Percentiles rank a stretch among this genome's conserved stretches.
Conservation (phyloP, 768 basidiomycete genomes). For the Tulasnella sp. region DNA sequence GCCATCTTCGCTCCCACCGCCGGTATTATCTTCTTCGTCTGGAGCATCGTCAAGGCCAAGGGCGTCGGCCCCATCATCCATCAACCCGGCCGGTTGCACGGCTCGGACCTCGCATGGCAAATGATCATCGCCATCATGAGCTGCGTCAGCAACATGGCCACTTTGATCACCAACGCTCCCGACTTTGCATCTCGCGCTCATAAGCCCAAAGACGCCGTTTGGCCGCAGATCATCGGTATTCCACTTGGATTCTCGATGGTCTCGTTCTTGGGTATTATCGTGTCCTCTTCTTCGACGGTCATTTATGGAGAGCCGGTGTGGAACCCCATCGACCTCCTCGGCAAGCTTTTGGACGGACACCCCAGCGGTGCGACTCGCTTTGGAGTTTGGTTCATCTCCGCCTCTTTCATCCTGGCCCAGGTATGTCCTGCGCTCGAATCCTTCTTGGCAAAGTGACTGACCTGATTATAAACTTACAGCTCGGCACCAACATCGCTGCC, state of each 20-base stretch:
- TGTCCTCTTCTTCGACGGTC: slow-evolving; percentile 72
- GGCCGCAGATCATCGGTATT: slow-evolving; percentile 70
- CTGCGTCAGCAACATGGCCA: slow-evolving; percentile 80
- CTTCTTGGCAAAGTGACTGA: slow-evolving; percentile 17
- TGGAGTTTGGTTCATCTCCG: slow-evolving; percentile 72
- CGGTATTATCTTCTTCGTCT: slow-evolving; percentile 72
- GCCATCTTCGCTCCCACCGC: slow-evolving; percentile 71
- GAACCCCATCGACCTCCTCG: slow-evolving; percentile 74
- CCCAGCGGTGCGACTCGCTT: slow-evolving; percentile 70
- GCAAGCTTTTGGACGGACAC: slow-evolving; percentile 64
- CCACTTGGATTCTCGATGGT: slow-evolving; percentile 75
- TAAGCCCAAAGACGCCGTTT: slow-evolving; percentile 54
- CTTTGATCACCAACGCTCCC: slow-evolving; percentile 63
- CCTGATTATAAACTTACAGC: slow-evolving; percentile 20
- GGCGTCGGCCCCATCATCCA: slow-evolving; percentile 77
- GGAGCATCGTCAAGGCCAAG: slow-evolving; percentile 76
- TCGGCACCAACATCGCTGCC: slow-evolving; percentile 78
- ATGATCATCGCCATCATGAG: slow-evolving; percentile 75
- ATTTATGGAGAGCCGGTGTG: slow-evolving; percentile 80
- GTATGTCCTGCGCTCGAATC: slow-evolving; percentile 41
- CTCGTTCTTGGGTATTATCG: slow-evolving; percentile 79
- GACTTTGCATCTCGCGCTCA: slow-evolving; percentile 67
- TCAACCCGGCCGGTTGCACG: slow-evolving; percentile 64
- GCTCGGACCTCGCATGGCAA: slow-evolving; percentile 71
- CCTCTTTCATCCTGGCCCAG: slow-evolving; percentile 79